Conservation (phyloP, 805 yeast genomes). For the Candida railenensis region DNA sequence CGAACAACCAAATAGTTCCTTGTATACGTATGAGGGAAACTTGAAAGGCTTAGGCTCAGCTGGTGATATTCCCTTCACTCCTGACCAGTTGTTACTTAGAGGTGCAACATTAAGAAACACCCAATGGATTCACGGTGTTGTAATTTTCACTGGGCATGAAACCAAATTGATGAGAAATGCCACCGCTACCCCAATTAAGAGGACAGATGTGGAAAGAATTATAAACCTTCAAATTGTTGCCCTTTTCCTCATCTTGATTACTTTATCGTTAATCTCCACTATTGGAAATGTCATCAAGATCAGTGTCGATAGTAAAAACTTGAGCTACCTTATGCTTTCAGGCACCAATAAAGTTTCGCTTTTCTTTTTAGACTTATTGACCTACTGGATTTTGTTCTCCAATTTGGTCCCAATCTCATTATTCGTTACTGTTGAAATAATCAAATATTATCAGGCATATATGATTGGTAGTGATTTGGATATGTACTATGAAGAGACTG, state of each 20-base stretch:
- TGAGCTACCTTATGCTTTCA: constrained; percentile 66
- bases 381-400: constrained; percentile 95
- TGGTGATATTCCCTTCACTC: constrained; percentile 63
- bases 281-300: constrained; percentile 82
- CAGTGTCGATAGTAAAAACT: constrained; percentile 46
- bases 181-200: constrained; percentile 95
- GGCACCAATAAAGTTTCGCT: constrained; percentile 66
- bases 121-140: constrained; percentile 91
- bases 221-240: constrained; percentile 91
- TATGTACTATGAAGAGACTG: constrained; percentile 81
- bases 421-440: constrained; percentile 93
- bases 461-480: constrained; percentile 94
- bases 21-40: constrained; percentile 95
- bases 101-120: constrained; percentile 97
- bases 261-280: constrained; percentile 76
- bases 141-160: constrained; percentile 96
- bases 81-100: constrained; percentile 88
- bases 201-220: constrained; percentile 95
- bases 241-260: constrained; percentile 74
- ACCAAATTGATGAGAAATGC: constrained; percentile 98
- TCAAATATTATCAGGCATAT: constrained; percentile 92
- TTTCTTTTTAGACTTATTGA: constrained; percentile 83
- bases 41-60: constrained; percentile 55
- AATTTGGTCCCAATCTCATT: constrained; percentile 96
- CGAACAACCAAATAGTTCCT: constrained; percentile 91